A percentile compares a stretch with the other conserved stretches of the same genome.
Conservation (phyloP, 495 filamentous ascomycete genomes). For the Aspergillus nanangensis region DNA sequence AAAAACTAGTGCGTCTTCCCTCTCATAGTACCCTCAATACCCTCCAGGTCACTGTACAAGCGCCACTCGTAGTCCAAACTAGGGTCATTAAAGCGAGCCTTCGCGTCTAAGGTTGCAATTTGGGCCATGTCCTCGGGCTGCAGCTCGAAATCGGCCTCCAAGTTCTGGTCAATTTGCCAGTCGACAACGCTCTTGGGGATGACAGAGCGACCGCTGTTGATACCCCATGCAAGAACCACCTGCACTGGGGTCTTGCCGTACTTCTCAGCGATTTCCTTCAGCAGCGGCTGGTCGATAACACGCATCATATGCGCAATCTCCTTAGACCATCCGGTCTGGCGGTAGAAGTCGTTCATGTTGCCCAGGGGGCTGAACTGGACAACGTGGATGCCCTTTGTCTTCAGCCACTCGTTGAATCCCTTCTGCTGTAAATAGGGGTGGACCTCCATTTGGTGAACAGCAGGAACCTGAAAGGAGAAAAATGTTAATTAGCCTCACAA, state of each 20-base stretch:
- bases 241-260: conserved; percentile 58
- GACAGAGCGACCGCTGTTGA: conserved; percentile 53
- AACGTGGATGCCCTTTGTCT: conserved; percentile 50
- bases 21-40: conserved; percentile 25
- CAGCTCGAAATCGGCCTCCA: conserved; percentile 55
- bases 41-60: conserved; percentile 57
- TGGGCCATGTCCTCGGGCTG: conserved; percentile 38
- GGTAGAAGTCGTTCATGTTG: conserved; percentile 63
- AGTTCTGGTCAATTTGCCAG: conserved; percentile 46
- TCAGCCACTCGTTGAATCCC: conserved; percentile 49
- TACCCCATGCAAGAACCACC: conserved; percentile 58
- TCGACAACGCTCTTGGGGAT: conserved; percentile 57
- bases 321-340: conserved; percentile 33
- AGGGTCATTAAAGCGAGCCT: conserved; percentile 55
- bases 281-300: conserved; percentile 52
- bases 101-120: conserved; percentile 47
- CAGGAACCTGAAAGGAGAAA: conserved; percentile 37
- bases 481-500: not conserved
- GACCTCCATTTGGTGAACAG: conserved; percentile 60
- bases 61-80: conserved; percentile 46
- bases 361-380: conserved; percentile 62
- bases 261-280: conserved; percentile 55
- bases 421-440: conserved; percentile 58
- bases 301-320: conserved; percentile 16
- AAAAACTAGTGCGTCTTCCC: conserved; percentile 6